phyloP scores from a whole-genome alignment of 2,329 filamentous ascomycete genomes.

The Pseudonectria buxi region DNA sequence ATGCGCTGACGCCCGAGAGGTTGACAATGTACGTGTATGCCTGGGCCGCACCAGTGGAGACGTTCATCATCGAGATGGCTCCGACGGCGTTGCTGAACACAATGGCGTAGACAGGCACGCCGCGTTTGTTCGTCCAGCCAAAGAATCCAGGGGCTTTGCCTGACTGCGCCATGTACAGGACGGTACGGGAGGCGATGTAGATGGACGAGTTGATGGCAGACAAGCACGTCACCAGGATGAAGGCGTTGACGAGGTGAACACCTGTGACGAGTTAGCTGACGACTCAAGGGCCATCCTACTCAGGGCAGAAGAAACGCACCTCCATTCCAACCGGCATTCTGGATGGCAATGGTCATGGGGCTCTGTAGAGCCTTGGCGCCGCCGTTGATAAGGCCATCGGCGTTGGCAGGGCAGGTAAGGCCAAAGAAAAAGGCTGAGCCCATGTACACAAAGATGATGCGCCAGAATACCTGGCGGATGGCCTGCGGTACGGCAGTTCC shows the following conservation, averaged over 20 bases:
- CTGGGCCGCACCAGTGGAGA: conserved; percentile 57
- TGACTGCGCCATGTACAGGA: conserved; percentile 70
- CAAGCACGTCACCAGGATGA: conserved; percentile 67
- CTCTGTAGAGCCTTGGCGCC: conserved; percentile 59
- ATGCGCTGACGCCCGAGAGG: conserved; percentile 62
- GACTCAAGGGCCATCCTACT: neutral
- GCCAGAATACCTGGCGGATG: conserved; percentile 55
- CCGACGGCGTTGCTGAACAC: conserved; percentile 65
- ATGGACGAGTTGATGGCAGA: conserved; percentile 69
- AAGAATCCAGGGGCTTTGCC: conserved; percentile 65
- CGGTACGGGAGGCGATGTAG: conserved; percentile 68
- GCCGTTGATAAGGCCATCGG: conserved; percentile 54
- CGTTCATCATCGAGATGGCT: conserved; percentile 67
- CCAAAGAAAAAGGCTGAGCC: conserved; percentile 69
- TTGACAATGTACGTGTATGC: conserved; percentile 67
- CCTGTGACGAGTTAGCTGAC: conserved; percentile 16
- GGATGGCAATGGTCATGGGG: conserved; percentile 67
- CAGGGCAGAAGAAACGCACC: conserved; percentile 31
- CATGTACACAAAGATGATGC: conserved; percentile 59
- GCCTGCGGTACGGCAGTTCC: conserved; percentile 49
- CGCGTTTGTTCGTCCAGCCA: conserved; percentile 58
- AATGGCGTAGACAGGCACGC: conserved; percentile 55
- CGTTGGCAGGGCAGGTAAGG: conserved; percentile 65
- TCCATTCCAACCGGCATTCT: conserved; percentile 65
- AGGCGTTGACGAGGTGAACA: conserved; percentile 70